Evolutionary conservation across 2,329 filamentous ascomycete genomes (phyloP).

Genomic region (Dactylonectria macrodidyma): DNA sequence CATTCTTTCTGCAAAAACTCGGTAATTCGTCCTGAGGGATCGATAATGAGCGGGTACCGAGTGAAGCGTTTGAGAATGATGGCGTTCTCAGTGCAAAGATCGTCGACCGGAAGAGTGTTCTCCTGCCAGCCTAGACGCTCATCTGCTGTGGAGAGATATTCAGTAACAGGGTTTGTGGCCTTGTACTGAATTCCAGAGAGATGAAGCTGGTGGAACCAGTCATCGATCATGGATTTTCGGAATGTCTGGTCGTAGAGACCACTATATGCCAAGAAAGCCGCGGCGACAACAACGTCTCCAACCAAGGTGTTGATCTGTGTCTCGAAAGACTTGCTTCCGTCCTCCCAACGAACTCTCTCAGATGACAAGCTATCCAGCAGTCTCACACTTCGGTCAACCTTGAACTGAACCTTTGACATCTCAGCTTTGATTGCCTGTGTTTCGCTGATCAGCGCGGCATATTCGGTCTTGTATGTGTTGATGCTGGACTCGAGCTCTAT

Average conservation of each 20-base stretch:
- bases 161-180: slow-evolving; percentile 92
- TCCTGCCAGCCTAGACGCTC: slow-evolving; percentile 96
- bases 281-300: slow-evolving; percentile 95
- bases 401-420: slow-evolving; percentile 97
- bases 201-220: slow-evolving; percentile 94
- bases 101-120: slow-evolving; percentile 93
- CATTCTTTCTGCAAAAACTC: slow-evolving; percentile 97
- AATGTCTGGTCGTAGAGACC: slow-evolving; percentile 98
- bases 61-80: slow-evolving; percentile 99
- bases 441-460: slow-evolving; percentile 95
- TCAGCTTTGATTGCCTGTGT: slow-evolving; percentile 97
- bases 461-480: slow-evolving; percentile 94
- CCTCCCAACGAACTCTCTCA: slow-evolving; percentile 94
- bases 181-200: slow-evolving; percentile 96
- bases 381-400: slow-evolving; percentile 96
- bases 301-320: slow-evolving; percentile 97
- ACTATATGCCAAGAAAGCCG: slow-evolving; percentile 96
- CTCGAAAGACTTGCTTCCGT: slow-evolving; percentile 97
- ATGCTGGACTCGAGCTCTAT: slow-evolving; percentile 89
- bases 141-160: slow-evolving; percentile 96
- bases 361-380: slow-evolving; percentile 95
- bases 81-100: slow-evolving; percentile 98
- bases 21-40: slow-evolving; percentile 93
- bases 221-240: slow-evolving; percentile 96
- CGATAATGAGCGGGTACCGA: slow-evolving; percentile 97